Evolutionary conservation across 768 basidiomycete species (phyloP).

Genomic region (Boletus coccyginus): DNA sequence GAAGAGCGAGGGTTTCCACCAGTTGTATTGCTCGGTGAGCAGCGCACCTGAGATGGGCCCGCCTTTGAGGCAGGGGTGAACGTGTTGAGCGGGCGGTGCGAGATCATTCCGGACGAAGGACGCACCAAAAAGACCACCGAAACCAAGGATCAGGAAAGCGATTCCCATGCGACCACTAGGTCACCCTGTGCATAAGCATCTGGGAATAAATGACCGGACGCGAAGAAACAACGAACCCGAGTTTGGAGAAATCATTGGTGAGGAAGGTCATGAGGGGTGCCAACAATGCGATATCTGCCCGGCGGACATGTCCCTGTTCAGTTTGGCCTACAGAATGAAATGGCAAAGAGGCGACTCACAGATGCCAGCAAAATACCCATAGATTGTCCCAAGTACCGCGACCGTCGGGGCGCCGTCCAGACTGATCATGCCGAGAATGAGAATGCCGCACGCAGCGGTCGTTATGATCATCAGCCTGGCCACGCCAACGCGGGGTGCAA

Average conservation of each 20-base stretch:
- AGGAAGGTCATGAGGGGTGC: constrained; percentile 44
- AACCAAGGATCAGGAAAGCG: constrained; percentile 1
- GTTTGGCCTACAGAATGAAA: neutral
- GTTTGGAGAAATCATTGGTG: constrained; percentile 44
- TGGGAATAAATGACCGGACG: neutral
- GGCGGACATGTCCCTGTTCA: neutral
- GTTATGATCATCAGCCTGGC: constrained; percentile 41
- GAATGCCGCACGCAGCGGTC: constrained; percentile 28
- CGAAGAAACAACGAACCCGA: constrained; percentile 37
- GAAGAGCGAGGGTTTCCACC: constrained; percentile 57
- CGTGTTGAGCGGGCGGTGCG: neutral
- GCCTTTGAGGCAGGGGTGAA: constrained; percentile 27
- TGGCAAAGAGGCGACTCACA: constrained; percentile 25
- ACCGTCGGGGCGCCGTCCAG: constrained; percentile 34
- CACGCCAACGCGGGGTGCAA: constrained; percentile 43
- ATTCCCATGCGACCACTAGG: constrained; percentile 30
- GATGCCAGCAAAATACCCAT: constrained; percentile 47
- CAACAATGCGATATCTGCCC: constrained; percentile 36
- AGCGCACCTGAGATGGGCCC: constrained; percentile 58
- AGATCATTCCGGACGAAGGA: neutral
- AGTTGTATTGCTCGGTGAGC: constrained; percentile 48
- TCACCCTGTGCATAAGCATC: neutral
- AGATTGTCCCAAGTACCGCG: constrained; percentile 39
- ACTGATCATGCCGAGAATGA: constrained; percentile 46
- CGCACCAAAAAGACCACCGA: constrained; percentile 20